Evolutionary conservation across 2,329 filamentous ascomycete species (phyloP).

Genomic region (Pseudogymnoascus sp.): DNA sequence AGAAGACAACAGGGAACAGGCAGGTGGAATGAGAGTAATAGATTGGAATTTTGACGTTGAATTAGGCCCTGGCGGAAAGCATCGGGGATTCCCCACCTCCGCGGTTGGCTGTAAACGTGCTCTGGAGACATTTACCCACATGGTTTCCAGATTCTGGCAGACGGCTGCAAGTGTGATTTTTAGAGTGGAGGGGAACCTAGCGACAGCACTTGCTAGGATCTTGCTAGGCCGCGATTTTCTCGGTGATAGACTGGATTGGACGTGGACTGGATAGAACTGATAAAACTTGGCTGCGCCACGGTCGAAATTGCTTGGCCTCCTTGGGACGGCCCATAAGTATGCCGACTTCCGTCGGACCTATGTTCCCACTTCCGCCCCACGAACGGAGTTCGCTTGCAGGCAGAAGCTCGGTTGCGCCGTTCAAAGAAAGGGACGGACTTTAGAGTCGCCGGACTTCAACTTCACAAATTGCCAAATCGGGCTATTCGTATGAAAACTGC

Average conservation of each 20-base stretch:
- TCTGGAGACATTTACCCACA: not conserved
- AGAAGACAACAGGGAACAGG: constrained; percentile 35
- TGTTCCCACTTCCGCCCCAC: no score
- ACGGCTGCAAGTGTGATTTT: not conserved
- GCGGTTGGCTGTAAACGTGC: constrained; percentile 3
- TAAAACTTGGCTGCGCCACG: not conserved
- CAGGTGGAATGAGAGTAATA: constrained; percentile 24
- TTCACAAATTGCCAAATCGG: not conserved
- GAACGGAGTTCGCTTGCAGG: constrained; percentile 1
- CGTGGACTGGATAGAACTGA: not conserved
- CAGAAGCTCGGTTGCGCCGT: not conserved
- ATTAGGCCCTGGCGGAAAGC: constrained; percentile 1
- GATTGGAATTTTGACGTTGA: constrained; percentile 18
- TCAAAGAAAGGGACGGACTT: not conserved
- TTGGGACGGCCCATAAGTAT: not conserved
- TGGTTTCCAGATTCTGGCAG: not conserved
- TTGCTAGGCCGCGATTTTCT: not conserved
- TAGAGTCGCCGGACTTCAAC: not conserved
- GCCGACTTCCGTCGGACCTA: not conserved
- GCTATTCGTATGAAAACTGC: not conserved
- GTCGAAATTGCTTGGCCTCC: constrained; percentile 1
- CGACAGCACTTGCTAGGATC: not conserved
- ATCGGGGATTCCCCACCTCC: not conserved
- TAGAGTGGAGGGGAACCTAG: not conserved
- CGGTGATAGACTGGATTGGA: not conserved